Evolutionary conservation across 257 asterid genomes (phyloP), one percentile per base, ranked within the genome.

Genomic region (Cynanchum wilfordii): DNA sequence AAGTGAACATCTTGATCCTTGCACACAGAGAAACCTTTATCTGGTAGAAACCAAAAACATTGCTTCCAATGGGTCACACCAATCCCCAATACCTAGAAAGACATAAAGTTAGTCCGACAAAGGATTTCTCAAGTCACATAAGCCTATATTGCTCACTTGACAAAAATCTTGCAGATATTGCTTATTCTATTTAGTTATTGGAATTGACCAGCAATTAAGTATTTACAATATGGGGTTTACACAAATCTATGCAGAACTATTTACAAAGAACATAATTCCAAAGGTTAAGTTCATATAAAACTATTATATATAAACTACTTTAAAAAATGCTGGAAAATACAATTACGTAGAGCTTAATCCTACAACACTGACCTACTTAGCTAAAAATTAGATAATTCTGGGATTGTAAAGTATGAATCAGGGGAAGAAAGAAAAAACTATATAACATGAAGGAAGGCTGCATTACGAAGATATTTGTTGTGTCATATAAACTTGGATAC

Each of bases 61-160:
- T 94, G 99, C 77, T 91, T 94, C 99, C 99, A 94, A 63, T 94
- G 99, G n/a, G 87, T 94, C 97, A 80, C 99, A 87, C 99, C 99
- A 91, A 68, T 79, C 77, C 42, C 80, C 76, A 66, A 84, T 64
- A 74, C 89, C 99, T 94, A 73, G 29, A 73, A 70, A 80, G 81
- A 72, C 75, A 78, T 42, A 69, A 42, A 73, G 67, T 47, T 51
- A 57, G 58, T 51, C 25, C 38, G 20, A 56, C 25, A 24, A 66
- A 17, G 7, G 15, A 40, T 27, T 29, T 19, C 17, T 16, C 38
- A 13, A 30, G 19, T 12, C 49, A 33, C 6, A 52, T 22, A 8
- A 25, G 27, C 11, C 15, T 12, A 5, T 15, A 49, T n/a, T 20
- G 4, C 22, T 15, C 42, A 45, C 9, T 30, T 68, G 40, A 54